phyloP scores from a whole-genome alignment of 1,284 basidiomycete species.

The Papiliotrema fonsecae region DNA sequence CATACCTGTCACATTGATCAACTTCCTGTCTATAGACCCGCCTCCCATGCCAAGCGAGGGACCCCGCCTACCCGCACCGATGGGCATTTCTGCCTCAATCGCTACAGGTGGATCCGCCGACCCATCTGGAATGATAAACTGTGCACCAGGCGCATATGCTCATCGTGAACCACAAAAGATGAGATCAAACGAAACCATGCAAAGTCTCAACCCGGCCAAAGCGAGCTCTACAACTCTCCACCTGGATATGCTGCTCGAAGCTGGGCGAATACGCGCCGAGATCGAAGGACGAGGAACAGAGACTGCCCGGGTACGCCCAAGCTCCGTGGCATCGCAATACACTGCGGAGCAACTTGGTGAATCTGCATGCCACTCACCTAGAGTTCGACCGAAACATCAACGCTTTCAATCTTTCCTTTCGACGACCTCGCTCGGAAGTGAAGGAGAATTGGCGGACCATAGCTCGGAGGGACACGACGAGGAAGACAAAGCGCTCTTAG shows the following conservation, averaged over 20 bases:
- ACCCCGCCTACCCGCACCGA: constrained; percentile 2
- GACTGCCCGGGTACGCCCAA: constrained; percentile 7
- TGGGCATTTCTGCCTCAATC: background rate
- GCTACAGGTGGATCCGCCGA: background rate
- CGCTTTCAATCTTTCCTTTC: constrained; percentile 24
- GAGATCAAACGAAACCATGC: background rate
- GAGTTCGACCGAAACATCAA: constrained; percentile 13
- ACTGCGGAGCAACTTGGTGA: constrained; percentile 5
- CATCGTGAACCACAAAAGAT: background rate
- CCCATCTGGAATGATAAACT: background rate
- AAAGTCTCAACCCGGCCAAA: constrained; percentile 15
- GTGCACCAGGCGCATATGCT: background rate
- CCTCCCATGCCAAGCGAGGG: constrained; percentile 40
- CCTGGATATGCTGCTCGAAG: constrained; percentile 30
- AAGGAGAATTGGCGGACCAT: background rate
- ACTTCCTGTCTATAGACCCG: constrained; percentile 48
- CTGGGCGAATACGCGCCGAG: constrained; percentile 25
- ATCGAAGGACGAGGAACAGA: constrained; percentile 11
- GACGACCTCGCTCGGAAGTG: constrained; percentile 7
- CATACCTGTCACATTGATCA: constrained; percentile 44
- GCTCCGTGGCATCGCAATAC: constrained; percentile 21
- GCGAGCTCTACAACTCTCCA: constrained; percentile 38
- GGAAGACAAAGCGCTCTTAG: constrained; percentile 23
- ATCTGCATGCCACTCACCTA: background rate
- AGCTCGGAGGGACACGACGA: constrained; percentile 7